A percentile compares a stretch with the other conserved stretches of the same genome.
These are phyloP conservation scores for Naegleria lovaniensis DNA, from an alignment of 208 protist species.

Conservation along the genomic window DNA sequence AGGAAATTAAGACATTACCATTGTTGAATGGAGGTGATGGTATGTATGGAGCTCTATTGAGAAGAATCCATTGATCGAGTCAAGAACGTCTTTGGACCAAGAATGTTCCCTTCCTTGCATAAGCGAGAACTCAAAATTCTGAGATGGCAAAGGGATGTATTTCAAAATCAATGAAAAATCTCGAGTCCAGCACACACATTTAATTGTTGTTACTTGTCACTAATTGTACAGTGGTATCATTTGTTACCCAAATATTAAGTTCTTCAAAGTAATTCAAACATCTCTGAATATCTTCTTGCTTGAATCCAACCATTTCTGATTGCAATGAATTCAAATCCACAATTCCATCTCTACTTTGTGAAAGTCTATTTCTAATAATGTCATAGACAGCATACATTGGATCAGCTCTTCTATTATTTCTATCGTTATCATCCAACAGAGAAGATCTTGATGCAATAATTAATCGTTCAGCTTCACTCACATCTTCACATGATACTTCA, in stretches of 20 bases:
- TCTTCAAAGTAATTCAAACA: constrained; percentile 7
- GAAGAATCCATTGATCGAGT: too few relatives aligned
- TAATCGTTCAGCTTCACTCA: neutral
- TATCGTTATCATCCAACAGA: neutral
- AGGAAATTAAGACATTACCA: neutral
- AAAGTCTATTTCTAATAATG: neutral
- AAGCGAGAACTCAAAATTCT: too few relatives aligned
- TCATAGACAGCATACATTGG: neutral
- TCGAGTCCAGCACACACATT: too few relatives aligned
- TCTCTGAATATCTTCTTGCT: neutral
- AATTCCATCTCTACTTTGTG: neutral
- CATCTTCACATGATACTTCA: neutral
- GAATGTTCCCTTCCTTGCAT: too few relatives aligned
- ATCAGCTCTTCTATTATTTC: neutral
- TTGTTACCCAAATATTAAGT: constrained; percentile 15
- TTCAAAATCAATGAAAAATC: too few relatives aligned
- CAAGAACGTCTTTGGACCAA: too few relatives aligned
- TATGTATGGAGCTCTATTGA: neutral
- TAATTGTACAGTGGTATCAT: neutral
- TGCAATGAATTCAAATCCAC: neutral
- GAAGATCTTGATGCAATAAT: neutral
- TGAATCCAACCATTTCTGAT: neutral
- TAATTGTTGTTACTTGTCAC: neutral
- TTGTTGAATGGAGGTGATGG: neutral
- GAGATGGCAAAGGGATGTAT: too few relatives aligned